Evolutionary conservation across 257 asterid genomes (phyloP), one percentile per base, ranked within the genome.

Genomic region (Capsicum pubescens): DNA sequence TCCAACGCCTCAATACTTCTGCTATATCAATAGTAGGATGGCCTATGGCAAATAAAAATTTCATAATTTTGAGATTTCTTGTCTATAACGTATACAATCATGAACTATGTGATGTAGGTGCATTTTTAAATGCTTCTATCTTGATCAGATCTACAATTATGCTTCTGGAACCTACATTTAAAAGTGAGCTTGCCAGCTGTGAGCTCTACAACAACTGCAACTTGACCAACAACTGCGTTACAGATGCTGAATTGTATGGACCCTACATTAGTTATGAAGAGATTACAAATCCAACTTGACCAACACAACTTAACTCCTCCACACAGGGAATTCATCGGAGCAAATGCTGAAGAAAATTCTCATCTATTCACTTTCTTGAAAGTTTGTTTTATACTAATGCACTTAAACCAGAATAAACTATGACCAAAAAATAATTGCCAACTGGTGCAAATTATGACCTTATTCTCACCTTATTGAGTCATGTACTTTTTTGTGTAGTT

Each of bases 41-140:
- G 1, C 32, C 32, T 89, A 95, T 92, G 58, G 88, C 86, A 86
- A 85, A 58, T 16, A 58, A 17, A 58, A 16, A 16, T 58, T 58
- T 58, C 21, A 2, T 36, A 19, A 60, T 59, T 17, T n/a, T 6
- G 66, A 59, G 11, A 59, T 60, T 19, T 60, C 35, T 67, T 67
- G 6, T 36, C 74, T 67, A 44, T 39, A 39, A 39, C 0, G 21
- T 54, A 69, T 39, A 69, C 55, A 39, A 69, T 39, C 55, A 39
- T 39, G 15, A 69, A 4, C 76, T 14, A 36, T 67, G 36, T 67
- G 50, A 67, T 35, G 50, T 36, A 67, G 14, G 5, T 64, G 60
- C n/a, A 56, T 14, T 14, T 14, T 56, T 56, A 14, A 57, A 59
- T 17, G 66, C 12, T 56, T 56, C 61, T 19, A 56, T 56, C 59